Evolutionary conservation across 208 protist species (phyloP), one percentile per base, ranked within the genome.

Genomic region (Vickermania spadyakhi): DNA sequence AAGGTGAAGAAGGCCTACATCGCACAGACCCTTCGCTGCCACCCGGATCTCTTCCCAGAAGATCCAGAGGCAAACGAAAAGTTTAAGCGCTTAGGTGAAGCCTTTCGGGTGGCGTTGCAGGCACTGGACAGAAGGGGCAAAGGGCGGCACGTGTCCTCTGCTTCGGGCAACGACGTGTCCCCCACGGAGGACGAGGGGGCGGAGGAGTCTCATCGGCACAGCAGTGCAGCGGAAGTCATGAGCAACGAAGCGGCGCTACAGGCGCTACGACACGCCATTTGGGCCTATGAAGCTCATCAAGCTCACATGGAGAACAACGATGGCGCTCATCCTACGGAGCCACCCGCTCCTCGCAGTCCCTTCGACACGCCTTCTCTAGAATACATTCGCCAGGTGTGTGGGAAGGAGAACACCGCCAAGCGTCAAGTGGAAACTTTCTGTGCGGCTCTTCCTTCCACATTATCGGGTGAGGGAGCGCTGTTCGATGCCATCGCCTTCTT

Each of bases 401-500:
- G 63, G 25, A 51, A 68, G n/a, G 82, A 93, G 64, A 64, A 75
- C 3, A 41, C 73, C 49, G 80, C 86, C 42, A 80, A 81, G 80
- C 73, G 66, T 26, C 76, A 78, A 5, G 79, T 93, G 66, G 51
- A 61, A 27, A 68, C 68, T 28, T 89, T 90, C 60, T 90, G 86
- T 58, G 70, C 72, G 18, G 76, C 79, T 21, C 73, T 93, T 7
- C 86, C 86, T 27, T 64, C 66, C 23, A 68, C 88, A n/a, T 51
- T 93, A 26, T 84, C 75, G 65, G 86, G 68, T 49, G 72, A 74
- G 14, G 75, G 66, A 27, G 76, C 81, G n/a, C 76, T 93, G 27
- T 88, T 93, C 65, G 86, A 93, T 59, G 77, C 80, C 13, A 77
- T 93, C 49, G 72, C 74, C 50, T 93, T 93, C 67, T 93, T 90